Evolutionary conservation across 768 basidiomycete genomes (phyloP).

Genomic region (Cubamyces lactineus): DNA sequence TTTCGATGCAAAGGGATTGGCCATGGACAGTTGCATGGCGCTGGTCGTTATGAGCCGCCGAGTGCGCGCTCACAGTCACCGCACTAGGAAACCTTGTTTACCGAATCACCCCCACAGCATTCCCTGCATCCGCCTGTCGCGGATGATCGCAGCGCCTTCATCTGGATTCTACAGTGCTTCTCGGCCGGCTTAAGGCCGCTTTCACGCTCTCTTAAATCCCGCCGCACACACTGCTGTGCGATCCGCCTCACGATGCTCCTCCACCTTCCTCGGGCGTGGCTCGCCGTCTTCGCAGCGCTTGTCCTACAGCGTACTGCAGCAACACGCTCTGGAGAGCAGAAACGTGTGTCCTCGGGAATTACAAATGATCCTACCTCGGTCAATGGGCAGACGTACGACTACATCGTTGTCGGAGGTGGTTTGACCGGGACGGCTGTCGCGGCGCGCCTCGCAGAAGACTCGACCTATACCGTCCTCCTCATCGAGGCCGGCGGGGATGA

Average conservation of each 20-base stretch:
- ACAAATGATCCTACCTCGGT: neutral
- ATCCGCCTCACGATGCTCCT: neutral
- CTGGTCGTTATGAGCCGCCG: neutral
- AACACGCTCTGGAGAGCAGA: neutral
- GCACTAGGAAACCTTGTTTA: neutral
- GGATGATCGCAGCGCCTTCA: neutral
- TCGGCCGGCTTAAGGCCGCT: neutral
- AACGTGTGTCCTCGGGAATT: constrained; percentile 11
- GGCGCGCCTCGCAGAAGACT: constrained; percentile 49
- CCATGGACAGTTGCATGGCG: neutral
- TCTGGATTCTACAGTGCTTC: neutral
- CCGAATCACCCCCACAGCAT: neutral
- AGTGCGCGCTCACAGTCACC: neutral
- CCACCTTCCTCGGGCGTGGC: neutral
- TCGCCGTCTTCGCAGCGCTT: neutral
- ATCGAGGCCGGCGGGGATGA: constrained; percentile 57
- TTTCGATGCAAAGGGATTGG: too few species aligned
- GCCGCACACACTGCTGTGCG: neutral
- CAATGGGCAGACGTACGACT: constrained; percentile 31
- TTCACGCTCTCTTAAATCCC: neutral
- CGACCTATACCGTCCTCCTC: constrained; percentile 46
- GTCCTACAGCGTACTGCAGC: neutral
- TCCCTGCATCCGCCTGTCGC: neutral
- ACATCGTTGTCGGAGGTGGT: constrained; percentile 45
- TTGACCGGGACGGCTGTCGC: constrained; percentile 54